Evolutionary conservation across 495 filamentous ascomycete species (phyloP), one percentile per base, ranked within the genome.

Genomic region (Annulohypoxylon bovei): DNA sequence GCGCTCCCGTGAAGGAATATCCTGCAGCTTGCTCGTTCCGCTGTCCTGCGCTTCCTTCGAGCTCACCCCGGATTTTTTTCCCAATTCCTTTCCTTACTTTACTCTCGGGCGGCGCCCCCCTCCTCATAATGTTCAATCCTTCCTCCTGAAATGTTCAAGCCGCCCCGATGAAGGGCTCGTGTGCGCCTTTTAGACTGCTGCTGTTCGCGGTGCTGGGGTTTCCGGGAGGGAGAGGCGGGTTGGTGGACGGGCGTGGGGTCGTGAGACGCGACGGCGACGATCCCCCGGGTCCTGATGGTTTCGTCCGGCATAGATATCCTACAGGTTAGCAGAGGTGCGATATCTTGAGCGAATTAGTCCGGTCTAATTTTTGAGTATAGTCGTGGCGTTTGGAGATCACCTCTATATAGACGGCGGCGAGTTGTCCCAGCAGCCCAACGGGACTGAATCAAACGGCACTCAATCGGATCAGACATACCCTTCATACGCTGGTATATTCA

Each of bases 321-420:
- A 16, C 71, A 70, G 70, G 70, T 73, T 20, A 68, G 64, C 42
- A 18, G 25, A 64, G 16, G n/a, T 46, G 35, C 22, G 32, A 63
- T 30, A 4, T 35, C 9, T 6, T 6, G 22, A 52, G 35, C 59
- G 35, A 20, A 25, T 12, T 6, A 53, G 3, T 50, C 23, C 52
- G 40, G 18, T 63, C 64, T 72, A 64, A 68, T 42, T 56, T 63
- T 25, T 20, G n/a, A 11, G 28, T 49, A 54, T 62, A 44, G 73
- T 72, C 25, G 75, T 74, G 44, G 58, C 59, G 30, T 55, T 77
- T 16, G 70, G 65, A 11, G 57, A 77, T 65, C 67, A 74, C 40
- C 39, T 75, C 65, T 79, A 77, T 27, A 67, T 78, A 53, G 75
- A 78, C 49, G 77, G 77, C 46, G 77, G 77, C 40, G 67, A 77